phyloP scores from a whole-genome alignment of 2,329 filamentous ascomycete species.

The Phaeosphaeriaceae sp. region DNA sequence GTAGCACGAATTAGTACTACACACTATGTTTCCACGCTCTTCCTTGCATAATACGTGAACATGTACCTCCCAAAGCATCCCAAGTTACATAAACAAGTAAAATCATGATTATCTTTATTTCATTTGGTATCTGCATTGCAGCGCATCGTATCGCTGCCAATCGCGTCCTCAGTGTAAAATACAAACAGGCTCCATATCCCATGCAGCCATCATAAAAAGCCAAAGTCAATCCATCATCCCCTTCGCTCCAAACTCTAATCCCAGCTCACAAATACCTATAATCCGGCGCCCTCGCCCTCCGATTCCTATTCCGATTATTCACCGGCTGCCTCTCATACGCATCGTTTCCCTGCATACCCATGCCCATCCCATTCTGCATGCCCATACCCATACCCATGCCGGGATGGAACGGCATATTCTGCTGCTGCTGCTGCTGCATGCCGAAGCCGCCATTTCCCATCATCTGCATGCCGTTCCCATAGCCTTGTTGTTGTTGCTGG shows the following conservation, averaged over 20 bases:
- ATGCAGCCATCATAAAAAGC: background rate
- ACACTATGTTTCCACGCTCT: background rate
- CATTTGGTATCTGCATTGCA: background rate
- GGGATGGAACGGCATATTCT: slow-evolving; percentile 4
- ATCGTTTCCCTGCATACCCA: slow-evolving; percentile 54
- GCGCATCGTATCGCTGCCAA: background rate
- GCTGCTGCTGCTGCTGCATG: slow-evolving; percentile 11
- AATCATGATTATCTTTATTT: background rate
- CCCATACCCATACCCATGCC: slow-evolving; percentile 1
- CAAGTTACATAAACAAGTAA: background rate
- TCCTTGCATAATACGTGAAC: too few relatives aligned
- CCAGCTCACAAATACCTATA: slow-evolving; percentile 49
- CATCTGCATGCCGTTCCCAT: slow-evolving; percentile 9
- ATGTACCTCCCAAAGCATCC: background rate
- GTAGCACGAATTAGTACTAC: background rate
- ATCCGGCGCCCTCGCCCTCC: slow-evolving; percentile 84
- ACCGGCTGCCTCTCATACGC: slow-evolving; percentile 96
- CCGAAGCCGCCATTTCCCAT: background rate
- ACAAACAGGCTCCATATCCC: background rate
- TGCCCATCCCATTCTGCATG: slow-evolving; percentile 12
- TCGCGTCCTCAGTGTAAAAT: background rate
- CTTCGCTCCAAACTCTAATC: background rate
- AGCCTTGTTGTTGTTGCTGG: slow-evolving; percentile 6
- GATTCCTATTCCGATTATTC: slow-evolving; percentile 85
- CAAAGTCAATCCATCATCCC: background rate